Percentiles rank a stretch among this genome's conserved stretches.
Evolutionary conservation across 345 rosid species (phyloP).

Genomic region (Citrus medica): DNA sequence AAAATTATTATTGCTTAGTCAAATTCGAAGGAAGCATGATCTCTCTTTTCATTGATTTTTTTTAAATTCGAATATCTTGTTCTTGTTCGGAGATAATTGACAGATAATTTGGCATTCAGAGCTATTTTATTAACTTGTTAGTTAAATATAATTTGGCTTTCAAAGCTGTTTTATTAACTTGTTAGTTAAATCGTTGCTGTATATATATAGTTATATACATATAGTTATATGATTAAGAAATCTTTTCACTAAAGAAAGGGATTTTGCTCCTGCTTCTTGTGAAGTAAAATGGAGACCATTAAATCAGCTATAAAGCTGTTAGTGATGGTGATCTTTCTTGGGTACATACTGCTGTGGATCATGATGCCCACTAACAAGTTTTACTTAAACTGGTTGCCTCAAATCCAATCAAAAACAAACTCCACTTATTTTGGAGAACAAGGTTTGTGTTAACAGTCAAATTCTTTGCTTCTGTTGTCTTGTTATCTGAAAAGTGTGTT

Average conservation of each 20-base stretch:
- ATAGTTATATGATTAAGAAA: not conserved
- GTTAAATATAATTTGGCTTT: constrained; percentile 3
- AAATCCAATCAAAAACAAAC: constrained; percentile 19
- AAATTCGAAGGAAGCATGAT: not conserved
- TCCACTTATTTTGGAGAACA: constrained; percentile 32
- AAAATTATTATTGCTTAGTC: not conserved
- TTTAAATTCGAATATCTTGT: not conserved
- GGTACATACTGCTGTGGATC: constrained; percentile 33
- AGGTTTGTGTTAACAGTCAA: constrained; percentile 17
- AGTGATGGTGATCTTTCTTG: constrained; percentile 23
- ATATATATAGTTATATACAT: too few species aligned
- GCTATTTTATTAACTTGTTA: not conserved
- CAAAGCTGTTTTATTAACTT: not conserved
- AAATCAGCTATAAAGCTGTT: constrained; percentile 19
- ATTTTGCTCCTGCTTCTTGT: not conserved
- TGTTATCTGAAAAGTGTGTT: too few species aligned
- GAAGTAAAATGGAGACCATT: constrained; percentile 9
- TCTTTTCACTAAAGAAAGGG: not conserved
- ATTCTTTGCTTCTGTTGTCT: not conserved
- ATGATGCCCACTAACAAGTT: constrained; percentile 37
- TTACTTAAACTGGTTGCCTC: constrained; percentile 29
- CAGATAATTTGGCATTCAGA: constrained; percentile 10
- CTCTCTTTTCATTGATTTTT: not conserved
- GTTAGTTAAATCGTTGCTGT: not conserved
- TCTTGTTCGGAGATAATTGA: not conserved